Conservation (phyloP, 1,284 basidiomycete species). For the Clitocybe nebularis region DNA sequence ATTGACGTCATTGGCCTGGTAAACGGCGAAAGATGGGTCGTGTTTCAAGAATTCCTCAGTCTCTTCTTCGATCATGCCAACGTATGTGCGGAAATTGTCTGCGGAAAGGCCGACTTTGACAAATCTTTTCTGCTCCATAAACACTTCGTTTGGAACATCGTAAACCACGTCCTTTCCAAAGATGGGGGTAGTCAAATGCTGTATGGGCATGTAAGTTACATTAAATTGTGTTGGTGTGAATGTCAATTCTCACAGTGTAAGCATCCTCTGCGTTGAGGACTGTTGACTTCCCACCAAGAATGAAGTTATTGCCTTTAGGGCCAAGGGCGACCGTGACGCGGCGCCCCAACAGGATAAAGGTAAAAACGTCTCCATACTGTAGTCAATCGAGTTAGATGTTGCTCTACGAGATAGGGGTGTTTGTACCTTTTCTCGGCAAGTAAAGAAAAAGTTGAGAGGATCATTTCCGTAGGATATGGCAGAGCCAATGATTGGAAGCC, state of each 20-base stretch:
- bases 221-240: conserved; percentile 4
- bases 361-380: conserved; percentile 83
- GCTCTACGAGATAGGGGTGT: not conserved
- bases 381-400: not conserved
- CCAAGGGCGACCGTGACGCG: conserved; percentile 91
- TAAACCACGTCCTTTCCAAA: conserved; percentile 99
- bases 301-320: conserved; percentile 90
- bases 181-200: conserved; percentile 88
- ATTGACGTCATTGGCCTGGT: conserved; percentile 55
- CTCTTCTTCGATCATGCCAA: conserved; percentile 88
- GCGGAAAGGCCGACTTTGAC: conserved; percentile 91
- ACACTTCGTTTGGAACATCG: conserved; percentile 92
- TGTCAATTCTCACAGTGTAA: conserved; percentile 66
- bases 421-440: conserved; percentile 79
- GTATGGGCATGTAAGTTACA: conserved; percentile 8
- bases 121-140: conserved; percentile 99
- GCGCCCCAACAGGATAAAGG: conserved; percentile 87
- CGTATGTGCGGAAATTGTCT: conserved; percentile 90
- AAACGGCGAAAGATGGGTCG: conserved; percentile 58
- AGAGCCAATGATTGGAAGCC: conserved; percentile 77
- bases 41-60: conserved; percentile 67
- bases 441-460: conserved; percentile 78
- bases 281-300: conserved; percentile 90
- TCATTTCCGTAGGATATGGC: conserved; percentile 78
- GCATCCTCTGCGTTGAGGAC: conserved; percentile 96